Evolutionary conservation across 805 yeast species (phyloP).

Genomic region (Tetrapisispora nanseiensis): DNA sequence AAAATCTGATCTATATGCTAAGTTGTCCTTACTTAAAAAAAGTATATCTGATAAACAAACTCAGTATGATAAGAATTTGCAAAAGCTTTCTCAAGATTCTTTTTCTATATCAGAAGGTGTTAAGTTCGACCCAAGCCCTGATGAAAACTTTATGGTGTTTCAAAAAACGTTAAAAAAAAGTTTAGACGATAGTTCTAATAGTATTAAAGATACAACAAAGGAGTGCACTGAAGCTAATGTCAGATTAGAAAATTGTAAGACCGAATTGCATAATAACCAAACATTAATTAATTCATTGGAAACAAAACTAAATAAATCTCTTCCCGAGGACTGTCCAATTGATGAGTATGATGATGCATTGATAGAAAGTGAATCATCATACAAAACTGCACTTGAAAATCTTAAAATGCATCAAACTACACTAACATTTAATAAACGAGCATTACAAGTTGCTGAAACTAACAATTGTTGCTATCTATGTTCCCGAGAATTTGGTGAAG

Average conservation of each 20-base stretch:
- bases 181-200: conserved; percentile 10
- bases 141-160: conserved; percentile 13
- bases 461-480: conserved; percentile 64
- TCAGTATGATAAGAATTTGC: not conserved
- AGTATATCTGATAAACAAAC: conserved; percentile 11
- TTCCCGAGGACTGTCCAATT: conserved; percentile 35
- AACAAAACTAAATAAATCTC: conserved; percentile 17
- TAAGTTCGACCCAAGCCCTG: conserved; percentile 10
- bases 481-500: conserved; percentile 48
- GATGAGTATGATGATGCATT: conserved; percentile 42
- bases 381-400: conserved; percentile 51
- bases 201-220: conserved; percentile 9
- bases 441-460: conserved; percentile 50
- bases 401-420: conserved; percentile 62
- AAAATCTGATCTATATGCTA: conserved; percentile 51
- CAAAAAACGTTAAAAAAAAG: conserved; percentile 16
- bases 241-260: conserved; percentile 6
- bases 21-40: conserved; percentile 32
- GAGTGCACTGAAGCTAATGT: conserved; percentile 11
- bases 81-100: conserved; percentile 4
- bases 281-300: conserved; percentile 8
- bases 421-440: conserved; percentile 57
- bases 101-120: conserved; percentile 8
- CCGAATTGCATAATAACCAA: conserved; percentile 9
- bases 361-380: conserved; percentile 50